Percentiles rank a stretch among this genome's conserved stretches.
Evolutionary conservation across 768 basidiomycete species (phyloP).

Genomic region (Mycena leptocephala): DNA sequence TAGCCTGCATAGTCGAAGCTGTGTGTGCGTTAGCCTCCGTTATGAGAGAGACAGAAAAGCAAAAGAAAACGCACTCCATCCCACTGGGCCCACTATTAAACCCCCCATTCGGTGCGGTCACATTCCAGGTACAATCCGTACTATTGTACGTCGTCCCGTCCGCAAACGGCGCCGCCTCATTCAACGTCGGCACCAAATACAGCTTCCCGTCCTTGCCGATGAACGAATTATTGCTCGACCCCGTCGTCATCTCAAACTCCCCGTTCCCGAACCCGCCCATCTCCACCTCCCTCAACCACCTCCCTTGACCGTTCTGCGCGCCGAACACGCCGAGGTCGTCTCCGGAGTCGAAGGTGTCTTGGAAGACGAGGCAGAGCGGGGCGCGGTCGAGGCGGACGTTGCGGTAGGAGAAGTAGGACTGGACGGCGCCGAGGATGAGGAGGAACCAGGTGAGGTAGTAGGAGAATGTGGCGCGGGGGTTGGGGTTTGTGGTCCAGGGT

Average conservation of each 20-base stretch:
- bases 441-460: constrained; percentile 74
- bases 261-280: constrained; percentile 89
- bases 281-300: constrained; percentile 67
- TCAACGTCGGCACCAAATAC: constrained; percentile 91
- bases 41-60: neutral
- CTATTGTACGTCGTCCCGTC: constrained; percentile 86
- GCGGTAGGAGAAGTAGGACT: constrained; percentile 71
- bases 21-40: too few species aligned
- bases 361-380: constrained; percentile 77
- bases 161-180: constrained; percentile 70
- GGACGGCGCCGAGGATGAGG: constrained; percentile 66
- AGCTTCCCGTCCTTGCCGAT: constrained; percentile 80
- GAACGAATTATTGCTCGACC: constrained; percentile 81
- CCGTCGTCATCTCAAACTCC: constrained; percentile 90
- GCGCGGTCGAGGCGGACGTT: constrained; percentile 69
- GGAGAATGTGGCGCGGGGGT: constrained; percentile 64
- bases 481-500: constrained; percentile 73
- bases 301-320: constrained; percentile 22
- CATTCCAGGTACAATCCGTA: constrained; percentile 85
- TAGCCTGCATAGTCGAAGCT: constrained; percentile 60
- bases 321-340: constrained; percentile 70
- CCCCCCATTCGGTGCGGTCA: constrained; percentile 61
- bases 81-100: constrained; percentile 23
- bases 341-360: constrained; percentile 77
- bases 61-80: neutral